phyloP scores from a whole-genome alignment of 2,329 filamentous ascomycete species.

The Plenodomus tracheiphilus region DNA sequence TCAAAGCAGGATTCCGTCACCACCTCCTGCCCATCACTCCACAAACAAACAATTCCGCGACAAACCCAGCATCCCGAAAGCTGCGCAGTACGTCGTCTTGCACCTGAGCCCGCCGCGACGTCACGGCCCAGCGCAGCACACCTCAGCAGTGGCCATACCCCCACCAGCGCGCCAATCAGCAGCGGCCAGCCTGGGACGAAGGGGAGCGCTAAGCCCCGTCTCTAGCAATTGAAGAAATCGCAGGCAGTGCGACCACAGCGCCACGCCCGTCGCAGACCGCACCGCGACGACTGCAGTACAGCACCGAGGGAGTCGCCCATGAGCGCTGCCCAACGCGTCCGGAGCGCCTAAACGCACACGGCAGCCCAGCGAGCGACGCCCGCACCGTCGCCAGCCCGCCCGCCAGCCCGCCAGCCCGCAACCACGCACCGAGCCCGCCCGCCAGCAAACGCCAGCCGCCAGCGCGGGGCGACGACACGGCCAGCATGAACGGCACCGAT shows the following conservation, averaged over 20 bases:
- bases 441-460: too few relatives aligned
- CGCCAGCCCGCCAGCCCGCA: constrained; percentile 4
- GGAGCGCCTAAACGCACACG: constrained; percentile 32
- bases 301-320: constrained; percentile 22
- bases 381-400: constrained; percentile 16
- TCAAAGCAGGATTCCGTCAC: neutral
- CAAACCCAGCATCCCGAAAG: neutral
- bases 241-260: constrained; percentile 26
- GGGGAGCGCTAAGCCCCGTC: constrained; percentile 40
- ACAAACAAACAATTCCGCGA: constrained; percentile 7
- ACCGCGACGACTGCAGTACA: too few relatives aligned
- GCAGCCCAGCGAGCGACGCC: constrained; percentile 9
- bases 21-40: neutral
- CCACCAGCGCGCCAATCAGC: constrained; percentile 33
- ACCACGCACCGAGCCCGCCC: neutral
- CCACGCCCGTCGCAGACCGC: constrained; percentile 3
- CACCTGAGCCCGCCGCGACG: neutral
- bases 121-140: constrained; percentile 16
- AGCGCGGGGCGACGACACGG: constrained; percentile 26
- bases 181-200: constrained; percentile 14
- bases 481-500: constrained; percentile 63
- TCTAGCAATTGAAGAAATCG: constrained; percentile 42
- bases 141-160: constrained; percentile 14
- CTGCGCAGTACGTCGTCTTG: neutral
- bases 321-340: constrained; percentile 32